These are phyloP conservation scores for Sanghuangporus sanghuang DNA, from an alignment of 1,284 basidiomycete genomes.

Conservation along the genomic window DNA sequence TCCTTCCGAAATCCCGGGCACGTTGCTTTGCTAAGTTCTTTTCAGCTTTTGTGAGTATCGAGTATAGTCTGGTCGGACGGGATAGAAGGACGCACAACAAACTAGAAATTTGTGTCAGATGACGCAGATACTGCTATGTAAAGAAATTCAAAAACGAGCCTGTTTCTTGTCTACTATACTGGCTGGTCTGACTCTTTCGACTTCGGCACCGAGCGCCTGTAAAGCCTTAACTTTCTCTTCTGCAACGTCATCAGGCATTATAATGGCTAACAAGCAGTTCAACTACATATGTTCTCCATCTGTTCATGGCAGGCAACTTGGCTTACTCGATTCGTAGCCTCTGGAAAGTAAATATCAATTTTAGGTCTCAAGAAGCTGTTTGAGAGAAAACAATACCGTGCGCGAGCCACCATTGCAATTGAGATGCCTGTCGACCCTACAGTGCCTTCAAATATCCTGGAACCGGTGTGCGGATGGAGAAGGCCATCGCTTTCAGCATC, in stretches of 20 bases:
- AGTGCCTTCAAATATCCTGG: conserved; percentile 96
- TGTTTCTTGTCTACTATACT: conserved; percentile 95
- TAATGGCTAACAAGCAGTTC: conserved; percentile 53
- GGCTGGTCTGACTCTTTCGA: conserved; percentile 81
- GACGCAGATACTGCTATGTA: background rate
- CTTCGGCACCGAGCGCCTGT: conserved; percentile 79
- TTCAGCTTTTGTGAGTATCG: background rate
- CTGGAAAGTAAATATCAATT: conserved; percentile 30
- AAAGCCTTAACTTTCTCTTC: conserved; percentile 87
- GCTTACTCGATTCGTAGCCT: conserved; percentile 73
- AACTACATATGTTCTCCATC: background rate
- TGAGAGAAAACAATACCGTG: conserved; percentile 49
- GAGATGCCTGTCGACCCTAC: conserved; percentile 98
- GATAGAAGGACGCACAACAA: conserved; percentile 2
- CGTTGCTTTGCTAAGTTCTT: conserved; percentile 80
- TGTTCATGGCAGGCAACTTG: background rate
- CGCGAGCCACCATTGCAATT: conserved; percentile 87
- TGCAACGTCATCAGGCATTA: conserved; percentile 93
- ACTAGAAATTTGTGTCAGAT: conserved; percentile 4
- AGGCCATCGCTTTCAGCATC: conserved; percentile 87
- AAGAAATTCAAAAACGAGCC: conserved; percentile 35
- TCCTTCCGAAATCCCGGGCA: conserved; percentile 67
- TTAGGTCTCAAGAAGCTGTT: background rate
- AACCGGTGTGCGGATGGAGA: conserved; percentile 83
- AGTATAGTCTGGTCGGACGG: background rate